Conservation (phyloP, 2,329 filamentous ascomycete species). For the Talaromyces pinophilus region DNA sequence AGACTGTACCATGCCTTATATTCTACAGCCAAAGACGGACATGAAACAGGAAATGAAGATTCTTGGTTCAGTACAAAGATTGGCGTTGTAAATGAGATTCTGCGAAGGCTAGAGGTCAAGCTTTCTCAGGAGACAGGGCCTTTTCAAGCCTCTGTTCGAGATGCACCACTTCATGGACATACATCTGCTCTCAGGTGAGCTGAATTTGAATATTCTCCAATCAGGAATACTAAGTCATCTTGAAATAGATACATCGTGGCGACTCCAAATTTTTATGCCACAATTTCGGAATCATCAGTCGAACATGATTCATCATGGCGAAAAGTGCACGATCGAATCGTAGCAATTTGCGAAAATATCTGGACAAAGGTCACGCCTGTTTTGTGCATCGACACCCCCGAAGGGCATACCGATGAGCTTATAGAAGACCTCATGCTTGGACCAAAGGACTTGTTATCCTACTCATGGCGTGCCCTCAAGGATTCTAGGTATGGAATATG, state of each 20-base stretch:
- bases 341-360: conserved; percentile 64
- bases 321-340: conserved; percentile 51
- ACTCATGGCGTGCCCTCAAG: conserved; percentile 92
- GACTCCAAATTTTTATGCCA: conserved; percentile 41
- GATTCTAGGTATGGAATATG: conserved; percentile 70
- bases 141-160: conserved; percentile 65
- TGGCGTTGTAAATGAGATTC: conserved; percentile 58
- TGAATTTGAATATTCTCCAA: not conserved
- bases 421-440: conserved; percentile 72
- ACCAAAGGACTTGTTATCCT: conserved; percentile 86
- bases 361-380: conserved; percentile 76
- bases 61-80: conserved; percentile 43
- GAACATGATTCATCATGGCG: conserved; percentile 33
- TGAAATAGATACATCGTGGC: conserved; percentile 52
- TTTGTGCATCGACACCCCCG: conserved; percentile 90
- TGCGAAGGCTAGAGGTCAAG: conserved; percentile 65
- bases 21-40: conserved; percentile 51
- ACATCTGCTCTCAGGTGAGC: conserved; percentile 65
- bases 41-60: conserved; percentile 26
- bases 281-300: conserved; percentile 32
- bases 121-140: conserved; percentile 64
- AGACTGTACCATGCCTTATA: conserved; percentile 72
- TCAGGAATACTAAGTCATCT: conserved; percentile 18
- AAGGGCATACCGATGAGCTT: conserved; percentile 67
- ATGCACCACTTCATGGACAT: conserved; percentile 68